These are phyloP conservation scores for Coniochaeta ligniaria DNA, from an alignment of 2,329 filamentous ascomycete species.

Conservation along the genomic window DNA sequence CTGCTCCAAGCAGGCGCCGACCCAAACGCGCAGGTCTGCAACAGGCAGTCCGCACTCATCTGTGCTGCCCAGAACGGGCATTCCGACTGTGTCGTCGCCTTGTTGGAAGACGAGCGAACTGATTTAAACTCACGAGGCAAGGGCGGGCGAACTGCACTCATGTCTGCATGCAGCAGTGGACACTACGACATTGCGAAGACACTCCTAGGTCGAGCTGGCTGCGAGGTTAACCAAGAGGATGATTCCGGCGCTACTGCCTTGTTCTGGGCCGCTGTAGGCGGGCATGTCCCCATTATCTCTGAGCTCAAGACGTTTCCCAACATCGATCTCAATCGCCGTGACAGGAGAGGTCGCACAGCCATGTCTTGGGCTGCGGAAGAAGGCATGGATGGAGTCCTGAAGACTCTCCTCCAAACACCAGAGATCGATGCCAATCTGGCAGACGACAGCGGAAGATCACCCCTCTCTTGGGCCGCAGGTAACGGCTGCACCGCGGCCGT, in stretches of 20 bases:
- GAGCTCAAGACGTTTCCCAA: not conserved
- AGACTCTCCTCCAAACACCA: too few species aligned
- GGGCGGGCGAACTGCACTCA: conserved; percentile 20
- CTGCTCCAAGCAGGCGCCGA: conserved; percentile 16
- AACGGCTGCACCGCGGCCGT: conserved; percentile 17
- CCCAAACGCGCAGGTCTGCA: conserved; percentile 9
- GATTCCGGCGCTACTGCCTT: conserved; percentile 20
- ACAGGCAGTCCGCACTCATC: conserved; percentile 20
- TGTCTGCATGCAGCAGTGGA: conserved; percentile 23
- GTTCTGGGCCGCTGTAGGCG: conserved; percentile 21
- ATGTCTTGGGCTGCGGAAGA: too few species aligned
- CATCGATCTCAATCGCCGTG: too few species aligned
- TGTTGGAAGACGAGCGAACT: too few species aligned
- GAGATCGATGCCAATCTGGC: too few species aligned
- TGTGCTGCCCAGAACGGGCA: conserved; percentile 19
- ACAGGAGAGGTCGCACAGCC: too few species aligned
- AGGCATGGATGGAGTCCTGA: too few species aligned
- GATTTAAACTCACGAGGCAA: too few species aligned
- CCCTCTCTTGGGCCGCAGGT: conserved; percentile 22
- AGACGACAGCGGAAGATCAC: conserved; percentile 8
- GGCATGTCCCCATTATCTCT: conserved; percentile 15
- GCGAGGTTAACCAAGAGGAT: conserved; percentile 16
- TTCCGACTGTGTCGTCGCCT: not conserved
- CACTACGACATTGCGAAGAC: conserved; percentile 20
- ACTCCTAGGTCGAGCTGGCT: conserved; percentile 14